Conservation (phyloP, 768 basidiomycete genomes). For the Fomitopsis serialis region DNA sequence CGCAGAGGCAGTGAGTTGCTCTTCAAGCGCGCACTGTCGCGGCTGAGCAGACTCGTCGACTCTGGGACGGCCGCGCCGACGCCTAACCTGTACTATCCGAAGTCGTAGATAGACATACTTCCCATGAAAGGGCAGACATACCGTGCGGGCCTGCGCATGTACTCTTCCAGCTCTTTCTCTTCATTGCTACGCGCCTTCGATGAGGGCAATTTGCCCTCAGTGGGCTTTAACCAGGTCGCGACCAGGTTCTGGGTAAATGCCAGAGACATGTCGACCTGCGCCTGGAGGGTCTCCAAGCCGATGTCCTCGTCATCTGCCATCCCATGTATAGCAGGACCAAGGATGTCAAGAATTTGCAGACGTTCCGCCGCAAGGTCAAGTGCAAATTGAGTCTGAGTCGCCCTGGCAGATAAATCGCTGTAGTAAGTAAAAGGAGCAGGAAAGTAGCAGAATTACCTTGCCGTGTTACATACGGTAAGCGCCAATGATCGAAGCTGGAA, state of each 20-base stretch:
- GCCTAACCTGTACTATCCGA: slow-evolving; percentile 47
- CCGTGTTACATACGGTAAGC: background rate
- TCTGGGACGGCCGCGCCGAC: slow-evolving; percentile 65
- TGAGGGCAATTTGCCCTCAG: slow-evolving; percentile 19
- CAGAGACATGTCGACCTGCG: slow-evolving; percentile 79
- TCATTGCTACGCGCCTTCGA: slow-evolving; percentile 12
- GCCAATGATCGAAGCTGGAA: background rate
- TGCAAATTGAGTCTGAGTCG: too few species aligned
- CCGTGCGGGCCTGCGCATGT: slow-evolving; percentile 69
- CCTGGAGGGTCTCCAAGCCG: slow-evolving; percentile 66
- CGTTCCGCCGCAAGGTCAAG: background rate
- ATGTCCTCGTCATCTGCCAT: slow-evolving; percentile 51
- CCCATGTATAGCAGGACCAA: background rate
- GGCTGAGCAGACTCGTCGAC: slow-evolving; percentile 32
- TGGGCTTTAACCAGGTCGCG: slow-evolving; percentile 70
- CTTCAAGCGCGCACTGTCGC: slow-evolving; percentile 60
- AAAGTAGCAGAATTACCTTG: too few species aligned
- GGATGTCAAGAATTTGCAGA: background rate
- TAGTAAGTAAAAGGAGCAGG: too few species aligned
- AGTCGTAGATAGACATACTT: slow-evolving; percentile 8
- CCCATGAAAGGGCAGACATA: slow-evolving; percentile 25
- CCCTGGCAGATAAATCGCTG: too few species aligned
- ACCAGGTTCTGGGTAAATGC: slow-evolving; percentile 70
- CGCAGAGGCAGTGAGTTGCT: slow-evolving; percentile 46
- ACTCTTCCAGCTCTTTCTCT: slow-evolving; percentile 55